Base-by-base conservation (phyloP, 495 filamentous ascomycete genomes). In the Penicillium flavigenum region DNA sequence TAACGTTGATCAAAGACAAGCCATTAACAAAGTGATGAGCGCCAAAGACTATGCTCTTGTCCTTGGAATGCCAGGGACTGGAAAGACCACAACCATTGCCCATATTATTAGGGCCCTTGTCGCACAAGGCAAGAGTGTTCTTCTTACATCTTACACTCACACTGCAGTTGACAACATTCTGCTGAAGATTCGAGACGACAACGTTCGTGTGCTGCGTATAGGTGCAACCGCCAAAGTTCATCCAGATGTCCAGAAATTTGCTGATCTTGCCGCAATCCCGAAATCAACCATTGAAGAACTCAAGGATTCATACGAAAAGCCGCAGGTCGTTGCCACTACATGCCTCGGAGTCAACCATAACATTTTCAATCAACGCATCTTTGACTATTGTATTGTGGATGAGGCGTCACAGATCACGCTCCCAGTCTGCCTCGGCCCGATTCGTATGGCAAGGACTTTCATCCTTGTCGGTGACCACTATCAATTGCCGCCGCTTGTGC, bases 301-400 rank as follows among this genome's bases (percentile, higher is more conserved):
- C 17, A 86, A 85, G 54, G 81, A 83, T 46, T 84, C 88, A 5
- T 97, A 94, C 79, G 86, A 91, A 61, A 83, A 86, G 46, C 88
- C 87, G 3, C 89, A 88, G 10, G 83, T 98, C 39, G 94, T 98
- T 9, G 94, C 94, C 17, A 96, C 94, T 5, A 98, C 94, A 0
- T 98, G 94, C 63, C 80, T 98, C 17, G 91, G 91, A 3, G 87
- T 97, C 65, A 91, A 86, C 69, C 93, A 98, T 68, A 81, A 83
- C 17, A 76, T 98, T 41, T 98, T 98, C 76, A 87, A 80, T 56
- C 87, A 92, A 59, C 88, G 94, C 9, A 86, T 86, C 8, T 98
- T 98, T 59, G 94, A 98, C 73, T 96, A 96, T 69, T 98, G 94
- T 63, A 96, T 98, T 59, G 91, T 98, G 2, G 94, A 98, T 63